Evolutionary conservation across 805 yeast species (phyloP).

Genomic region (Hanseniaspora lachancei): DNA sequence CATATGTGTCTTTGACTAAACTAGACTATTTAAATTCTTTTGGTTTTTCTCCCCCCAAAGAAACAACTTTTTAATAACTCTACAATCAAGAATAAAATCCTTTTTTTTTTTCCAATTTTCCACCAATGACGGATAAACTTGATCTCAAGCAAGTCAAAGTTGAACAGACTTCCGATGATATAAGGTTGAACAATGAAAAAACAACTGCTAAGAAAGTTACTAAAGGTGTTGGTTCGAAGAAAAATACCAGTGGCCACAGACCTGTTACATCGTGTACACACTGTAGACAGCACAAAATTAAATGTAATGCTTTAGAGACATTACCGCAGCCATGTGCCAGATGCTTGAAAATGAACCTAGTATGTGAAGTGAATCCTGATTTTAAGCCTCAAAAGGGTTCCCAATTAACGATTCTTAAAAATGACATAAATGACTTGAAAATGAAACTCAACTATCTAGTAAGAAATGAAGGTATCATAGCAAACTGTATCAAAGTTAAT

Average conservation of each 20-base stretch:
- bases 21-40: too few relatives aligned
- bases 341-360: conserved; percentile 65
- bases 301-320: conserved; percentile 77
- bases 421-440: conserved; percentile 72
- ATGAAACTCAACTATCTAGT: conserved; percentile 55
- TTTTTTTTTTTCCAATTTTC: too few relatives aligned
- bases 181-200: background rate
- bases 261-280: conserved; percentile 91
- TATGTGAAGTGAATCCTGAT: conserved; percentile 81
- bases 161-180: background rate
- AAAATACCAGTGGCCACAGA: conserved; percentile 41
- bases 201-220: background rate
- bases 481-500: conserved; percentile 40
- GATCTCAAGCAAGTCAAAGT: background rate
- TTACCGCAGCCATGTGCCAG: conserved; percentile 73
- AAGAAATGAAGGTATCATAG: conserved; percentile 52
- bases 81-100: background rate
- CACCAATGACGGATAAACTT: background rate
- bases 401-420: conserved; percentile 69
- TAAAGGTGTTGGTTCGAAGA: background rate
- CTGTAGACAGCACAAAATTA: conserved; percentile 87
- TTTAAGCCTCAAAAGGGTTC: conserved; percentile 86
- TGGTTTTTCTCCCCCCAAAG: too few relatives aligned
- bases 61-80: too few relatives aligned
- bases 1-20: too few relatives aligned